These are phyloP conservation scores for Cercospora janseana DNA, from an alignment of 2,329 filamentous ascomycete species.

Conservation along the genomic window DNA sequence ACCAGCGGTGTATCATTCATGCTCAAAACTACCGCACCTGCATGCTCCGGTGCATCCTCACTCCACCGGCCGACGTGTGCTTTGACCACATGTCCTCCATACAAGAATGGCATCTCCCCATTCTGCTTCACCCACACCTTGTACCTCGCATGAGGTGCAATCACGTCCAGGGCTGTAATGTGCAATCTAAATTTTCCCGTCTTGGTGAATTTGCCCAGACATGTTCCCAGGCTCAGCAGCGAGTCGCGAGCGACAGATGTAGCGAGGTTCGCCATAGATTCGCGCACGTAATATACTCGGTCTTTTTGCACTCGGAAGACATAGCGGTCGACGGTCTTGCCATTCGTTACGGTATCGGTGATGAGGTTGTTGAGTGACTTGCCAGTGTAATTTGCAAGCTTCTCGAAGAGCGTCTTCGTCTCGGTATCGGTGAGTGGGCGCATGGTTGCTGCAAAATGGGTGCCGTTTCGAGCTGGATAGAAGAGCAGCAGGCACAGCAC, in stretches of 20 bases:
- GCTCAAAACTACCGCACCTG: slow-evolving; percentile 82
- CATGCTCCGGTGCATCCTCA: slow-evolving; percentile 90
- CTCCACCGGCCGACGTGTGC: slow-evolving; percentile 80
- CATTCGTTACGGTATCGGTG: slow-evolving; percentile 48
- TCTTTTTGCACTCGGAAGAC: slow-evolving; percentile 81
- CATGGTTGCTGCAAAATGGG: slow-evolving; percentile 54
- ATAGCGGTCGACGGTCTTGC: slow-evolving; percentile 62
- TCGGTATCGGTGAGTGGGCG: slow-evolving; percentile 76
- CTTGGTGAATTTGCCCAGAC: slow-evolving; percentile 94
- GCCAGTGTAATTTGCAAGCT: slow-evolving; percentile 92
- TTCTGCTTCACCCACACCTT: slow-evolving; percentile 98
- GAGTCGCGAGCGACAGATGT: slow-evolving; percentile 79
- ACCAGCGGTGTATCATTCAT: slow-evolving; percentile 85
- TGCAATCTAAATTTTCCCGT: slow-evolving; percentile 93
- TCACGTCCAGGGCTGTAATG: slow-evolving; percentile 84
- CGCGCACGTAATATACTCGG: slow-evolving; percentile 87
- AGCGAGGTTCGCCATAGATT: slow-evolving; percentile 86
- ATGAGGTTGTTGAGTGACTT: slow-evolving; percentile 77
- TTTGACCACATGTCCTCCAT: slow-evolving; percentile 85
- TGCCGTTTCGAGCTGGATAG: neutral
- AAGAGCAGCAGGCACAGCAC: neutral
- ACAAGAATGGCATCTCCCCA: slow-evolving; percentile 95
- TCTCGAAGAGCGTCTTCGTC: slow-evolving; percentile 79
- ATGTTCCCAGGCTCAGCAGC: slow-evolving; percentile 84
- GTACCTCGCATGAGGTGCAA: slow-evolving; percentile 87